Base-by-base conservation (phyloP, 140 eudicot genomes). In the Stevia rebaudiana region DNA sequence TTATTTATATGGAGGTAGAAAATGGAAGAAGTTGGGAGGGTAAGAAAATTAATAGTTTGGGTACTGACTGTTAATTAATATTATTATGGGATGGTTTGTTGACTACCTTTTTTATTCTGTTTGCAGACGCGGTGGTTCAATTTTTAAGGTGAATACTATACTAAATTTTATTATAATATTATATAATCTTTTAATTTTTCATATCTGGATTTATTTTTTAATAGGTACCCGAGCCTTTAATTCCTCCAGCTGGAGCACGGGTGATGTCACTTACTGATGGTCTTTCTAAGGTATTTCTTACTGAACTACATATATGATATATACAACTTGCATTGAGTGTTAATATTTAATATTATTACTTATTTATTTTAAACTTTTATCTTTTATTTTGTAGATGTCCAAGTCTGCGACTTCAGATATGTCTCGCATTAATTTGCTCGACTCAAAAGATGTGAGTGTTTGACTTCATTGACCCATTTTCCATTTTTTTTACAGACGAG, bases 11-110 rank as follows among this genome's bases (percentile, higher is more conserved):
- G 99, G 99, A 33, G 99, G 99, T 74, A 88, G 95, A 79, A 94
- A 94, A 84, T 94, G 99, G 99, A 94, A 94, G 80, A 94, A 94
- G 77, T 49, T 94, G 55, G 99, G 99, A 88, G 99, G 99, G 99
- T 94, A 86, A 81, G 81, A 52, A 24, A n/a, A 36, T 8, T 48
- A 41, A 39, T 58, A 41, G 40, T 37, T 40, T 31, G 17, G 33
- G 24, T 75, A 30, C 18, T 63, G 43, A 50, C 36, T 53, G 37
- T 61, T 46, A 21, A 11, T 66, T 40, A 35, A 23, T 71, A 70
- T 28, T 70, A n/a, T n/a, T n/a, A n/a, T n/a, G 30, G 44, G 68
- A 19, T 61, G 53, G 75, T 40, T 63, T 65, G 67, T 79, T 63
- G 18, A 65, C 54, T 68, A 61, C 30, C 15, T 44, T 12, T 19